phyloP scores from a whole-genome alignment of 2,329 filamentous ascomycete species.

The Talaromyces albobiverticillius region DNA sequence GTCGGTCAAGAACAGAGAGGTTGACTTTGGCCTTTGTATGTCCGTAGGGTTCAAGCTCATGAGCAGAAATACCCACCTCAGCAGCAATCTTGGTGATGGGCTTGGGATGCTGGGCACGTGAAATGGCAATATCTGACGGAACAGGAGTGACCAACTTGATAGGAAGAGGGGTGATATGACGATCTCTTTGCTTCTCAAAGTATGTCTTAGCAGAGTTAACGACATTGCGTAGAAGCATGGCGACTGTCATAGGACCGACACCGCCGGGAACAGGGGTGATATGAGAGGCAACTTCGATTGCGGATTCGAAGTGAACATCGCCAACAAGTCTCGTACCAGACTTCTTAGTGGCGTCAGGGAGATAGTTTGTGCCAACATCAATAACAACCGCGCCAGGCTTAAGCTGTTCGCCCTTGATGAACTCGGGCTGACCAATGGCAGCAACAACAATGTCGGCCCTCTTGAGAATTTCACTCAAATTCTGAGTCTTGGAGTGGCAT shows the following conservation, averaged over 20 bases:
- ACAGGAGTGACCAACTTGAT: constrained; percentile 76
- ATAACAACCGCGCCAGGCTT: constrained; percentile 95
- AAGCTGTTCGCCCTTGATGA: constrained; percentile 92
- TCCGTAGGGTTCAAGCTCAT: constrained; percentile 92
- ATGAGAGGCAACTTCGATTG: constrained; percentile 78
- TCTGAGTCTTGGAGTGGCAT: constrained; percentile 84
- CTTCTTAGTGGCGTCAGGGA: constrained; percentile 84
- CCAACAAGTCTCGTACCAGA: constrained; percentile 89
- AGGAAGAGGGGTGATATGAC: constrained; percentile 77
- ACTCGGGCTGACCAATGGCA: constrained; percentile 81
- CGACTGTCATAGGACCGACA: constrained; percentile 97
- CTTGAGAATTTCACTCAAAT: constrained; percentile 72
- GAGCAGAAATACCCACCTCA: constrained; percentile 81
- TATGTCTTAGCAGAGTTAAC: constrained; percentile 79
- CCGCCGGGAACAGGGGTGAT: constrained; percentile 97
- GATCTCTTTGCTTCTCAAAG: constrained; percentile 77
- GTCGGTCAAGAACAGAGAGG: constrained; percentile 73
- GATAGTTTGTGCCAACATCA: constrained; percentile 96
- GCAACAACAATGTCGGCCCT: constrained; percentile 85
- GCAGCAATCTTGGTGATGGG: constrained; percentile 78
- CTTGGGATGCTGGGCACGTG: constrained; percentile 86
- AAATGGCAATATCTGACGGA: constrained; percentile 94
- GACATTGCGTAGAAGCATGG: constrained; percentile 96
- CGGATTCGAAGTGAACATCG: constrained; percentile 88
- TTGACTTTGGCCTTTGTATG: constrained; percentile 96